A percentile compares a stretch with the other conserved stretches of the same genome.
phyloP scores from a whole-genome alignment of 2,329 filamentous ascomycete species.

The Arthrobotrys conoides region DNA sequence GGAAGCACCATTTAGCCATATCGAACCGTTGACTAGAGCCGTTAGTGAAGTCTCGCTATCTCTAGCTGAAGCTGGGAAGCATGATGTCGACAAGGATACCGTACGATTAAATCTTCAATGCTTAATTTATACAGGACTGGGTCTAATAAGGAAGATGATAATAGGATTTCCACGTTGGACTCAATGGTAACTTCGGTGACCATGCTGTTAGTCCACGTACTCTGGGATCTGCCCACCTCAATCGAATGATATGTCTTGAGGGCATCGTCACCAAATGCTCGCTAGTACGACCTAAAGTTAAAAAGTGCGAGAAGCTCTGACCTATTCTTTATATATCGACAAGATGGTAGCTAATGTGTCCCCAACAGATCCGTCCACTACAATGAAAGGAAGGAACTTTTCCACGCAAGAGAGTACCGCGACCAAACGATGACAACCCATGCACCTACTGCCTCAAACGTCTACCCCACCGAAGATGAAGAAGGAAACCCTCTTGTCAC shows the following conservation, averaged over 20 bases:
- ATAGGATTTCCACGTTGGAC: slow-evolving; percentile 90
- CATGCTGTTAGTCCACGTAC: slow-evolving; percentile 95
- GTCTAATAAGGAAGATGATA: slow-evolving; percentile 10
- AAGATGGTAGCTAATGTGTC: background rate
- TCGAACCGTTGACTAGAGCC: slow-evolving; percentile 88
- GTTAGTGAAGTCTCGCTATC: slow-evolving; percentile 89
- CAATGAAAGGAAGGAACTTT: slow-evolving; percentile 87
- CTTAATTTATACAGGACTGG: background rate
- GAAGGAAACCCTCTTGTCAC: slow-evolving; percentile 92
- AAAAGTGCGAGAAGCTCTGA: slow-evolving; percentile 72
- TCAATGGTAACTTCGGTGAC: slow-evolving; percentile 93
- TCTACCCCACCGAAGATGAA: slow-evolving; percentile 69
- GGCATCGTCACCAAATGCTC: slow-evolving; percentile 98
- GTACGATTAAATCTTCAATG: slow-evolving; percentile 67
- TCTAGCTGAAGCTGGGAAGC: slow-evolving; percentile 80
- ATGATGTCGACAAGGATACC: slow-evolving; percentile 82
- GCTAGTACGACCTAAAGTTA: slow-evolving; percentile 94
- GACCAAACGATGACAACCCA: slow-evolving; percentile 97
- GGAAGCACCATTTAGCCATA: slow-evolving; percentile 87
- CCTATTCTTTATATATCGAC: background rate
- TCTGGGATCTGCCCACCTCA: slow-evolving; percentile 87
- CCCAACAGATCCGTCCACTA: slow-evolving; percentile 84
- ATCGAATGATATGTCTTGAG: slow-evolving; percentile 96
- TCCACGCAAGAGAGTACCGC: slow-evolving; percentile 89
- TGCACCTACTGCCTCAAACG: slow-evolving; percentile 81